Conservation (phyloP, 2,329 filamentous ascomycete species). For the Talaromyces sp. region DNA sequence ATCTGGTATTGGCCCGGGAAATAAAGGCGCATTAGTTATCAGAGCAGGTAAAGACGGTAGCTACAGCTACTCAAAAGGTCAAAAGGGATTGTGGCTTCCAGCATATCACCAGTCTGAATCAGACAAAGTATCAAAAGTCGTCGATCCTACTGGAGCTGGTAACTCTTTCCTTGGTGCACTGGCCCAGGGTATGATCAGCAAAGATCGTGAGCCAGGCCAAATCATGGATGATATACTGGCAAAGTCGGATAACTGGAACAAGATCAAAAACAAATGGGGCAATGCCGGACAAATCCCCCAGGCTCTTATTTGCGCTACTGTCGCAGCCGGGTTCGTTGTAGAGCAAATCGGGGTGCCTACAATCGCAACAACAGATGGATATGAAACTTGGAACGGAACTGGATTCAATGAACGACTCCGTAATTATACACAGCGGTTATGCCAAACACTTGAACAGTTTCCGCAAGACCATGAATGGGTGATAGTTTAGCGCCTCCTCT, state of each 20-base stretch:
- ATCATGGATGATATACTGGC: constrained; percentile 33
- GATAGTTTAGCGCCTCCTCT: constrained; percentile 32
- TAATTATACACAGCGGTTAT: constrained; percentile 45
- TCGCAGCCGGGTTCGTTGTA: constrained; percentile 89
- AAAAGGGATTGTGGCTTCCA: constrained; percentile 64
- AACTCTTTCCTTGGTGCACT: constrained; percentile 78
- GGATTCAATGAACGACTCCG: constrained; percentile 46
- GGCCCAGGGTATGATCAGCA: constrained; percentile 55
- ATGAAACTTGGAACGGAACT: constrained; percentile 47
- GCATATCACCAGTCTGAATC: constrained; percentile 62
- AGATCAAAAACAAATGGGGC: constrained; percentile 47
- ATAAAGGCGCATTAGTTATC: constrained; percentile 46
- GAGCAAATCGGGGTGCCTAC: constrained; percentile 85
- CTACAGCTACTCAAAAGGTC: constrained; percentile 47
- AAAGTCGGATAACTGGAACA: constrained; percentile 58
- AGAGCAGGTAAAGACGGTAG: constrained; percentile 63
- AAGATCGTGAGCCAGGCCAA: constrained; percentile 33
- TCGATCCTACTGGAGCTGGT: constrained; percentile 93
- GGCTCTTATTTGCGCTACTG: constrained; percentile 72
- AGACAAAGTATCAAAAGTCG: constrained; percentile 50
- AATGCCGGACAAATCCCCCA: constrained; percentile 53
- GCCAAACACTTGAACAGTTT: constrained; percentile 40
- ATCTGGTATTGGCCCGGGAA: constrained; percentile 38
- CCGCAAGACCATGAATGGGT: constrained; percentile 34
- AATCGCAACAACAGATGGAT: constrained; percentile 33